Percentiles rank a stretch among this genome's conserved stretches.
phyloP scores from a whole-genome alignment of 129 eudicot genomes.

The Tagetes erecta region DNA sequence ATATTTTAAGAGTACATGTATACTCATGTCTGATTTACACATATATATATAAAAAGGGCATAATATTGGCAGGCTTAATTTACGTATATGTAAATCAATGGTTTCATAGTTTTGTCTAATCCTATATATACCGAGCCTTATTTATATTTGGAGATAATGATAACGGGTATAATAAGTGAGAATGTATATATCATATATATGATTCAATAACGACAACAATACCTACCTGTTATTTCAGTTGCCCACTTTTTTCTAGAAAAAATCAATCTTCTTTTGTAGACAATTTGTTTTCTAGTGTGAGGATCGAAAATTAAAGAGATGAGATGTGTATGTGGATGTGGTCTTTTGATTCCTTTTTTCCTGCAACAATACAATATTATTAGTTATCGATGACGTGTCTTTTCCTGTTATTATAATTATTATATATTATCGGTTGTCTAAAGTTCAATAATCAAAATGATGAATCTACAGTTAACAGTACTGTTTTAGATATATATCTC shows the following conservation, averaged over 20 bases:
- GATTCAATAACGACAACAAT: slow-evolving; percentile 25
- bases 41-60: no score
- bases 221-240: slow-evolving; percentile 36
- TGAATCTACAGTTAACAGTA: background rate
- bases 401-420: background rate
- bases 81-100: no score
- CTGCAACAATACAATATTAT: slow-evolving; percentile 3
- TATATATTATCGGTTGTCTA: background rate
- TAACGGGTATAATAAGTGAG: background rate
- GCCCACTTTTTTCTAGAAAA: slow-evolving; percentile 37
- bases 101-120: no score
- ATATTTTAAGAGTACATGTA: no score
- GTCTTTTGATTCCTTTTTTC: slow-evolving; percentile 32
- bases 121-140: no score
- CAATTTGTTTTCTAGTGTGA: slow-evolving; percentile 37
- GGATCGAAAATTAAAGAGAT: slow-evolving; percentile 18
- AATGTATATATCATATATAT: background rate
- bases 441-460: slow-evolving; percentile 1
- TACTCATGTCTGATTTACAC: no score
- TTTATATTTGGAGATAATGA: background rate
- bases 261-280: slow-evolving; percentile 12
- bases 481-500: background rate
- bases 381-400: slow-evolving; percentile 24
- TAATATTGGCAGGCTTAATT: no score
- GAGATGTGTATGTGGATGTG: slow-evolving; percentile 25